These are phyloP conservation scores for Chaetomium sp. DNA, from an alignment of 2,329 filamentous ascomycete genomes.

Conservation along the genomic window DNA sequence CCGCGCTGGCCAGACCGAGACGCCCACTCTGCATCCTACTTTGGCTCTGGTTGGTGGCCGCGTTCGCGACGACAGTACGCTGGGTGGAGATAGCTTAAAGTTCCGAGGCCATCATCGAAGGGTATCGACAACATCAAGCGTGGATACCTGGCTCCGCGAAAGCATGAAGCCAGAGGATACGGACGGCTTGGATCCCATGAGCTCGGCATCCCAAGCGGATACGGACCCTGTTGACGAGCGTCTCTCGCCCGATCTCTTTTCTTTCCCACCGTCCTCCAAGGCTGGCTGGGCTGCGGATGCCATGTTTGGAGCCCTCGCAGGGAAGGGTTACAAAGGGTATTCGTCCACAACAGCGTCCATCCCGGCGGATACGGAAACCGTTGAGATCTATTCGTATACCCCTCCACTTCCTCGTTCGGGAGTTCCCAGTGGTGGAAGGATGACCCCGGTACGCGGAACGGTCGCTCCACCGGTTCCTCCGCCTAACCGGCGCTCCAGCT, in stretches of 20 bases:
- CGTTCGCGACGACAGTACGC: conserved; percentile 36
- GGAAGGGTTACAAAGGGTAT: conserved; percentile 27
- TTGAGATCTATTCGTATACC: conserved; percentile 43
- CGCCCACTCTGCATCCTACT: conserved; percentile 25
- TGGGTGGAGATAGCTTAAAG: conserved; percentile 36
- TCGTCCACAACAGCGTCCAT: conserved; percentile 23
- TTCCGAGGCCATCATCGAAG: conserved; percentile 37
- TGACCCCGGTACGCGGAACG: conserved; percentile 23
- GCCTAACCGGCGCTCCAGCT: conserved; percentile 47
- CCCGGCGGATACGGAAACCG: conserved; percentile 34
- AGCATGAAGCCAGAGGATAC: conserved; percentile 38
- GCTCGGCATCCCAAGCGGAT: conserved; percentile 22
- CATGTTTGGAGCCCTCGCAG: conserved; percentile 40
- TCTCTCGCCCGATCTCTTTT: conserved; percentile 48
- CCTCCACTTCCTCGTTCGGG: conserved; percentile 33
- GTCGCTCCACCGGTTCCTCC: conserved; percentile 33
- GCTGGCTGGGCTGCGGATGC: conserved; percentile 41
- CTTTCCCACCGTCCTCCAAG: conserved; percentile 39
- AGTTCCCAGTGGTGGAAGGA: conserved; percentile 26
- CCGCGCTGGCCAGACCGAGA: not conserved
- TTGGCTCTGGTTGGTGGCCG: conserved; percentile 3
- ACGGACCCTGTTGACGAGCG: conserved; percentile 19
- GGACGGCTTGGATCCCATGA: conserved; percentile 19
- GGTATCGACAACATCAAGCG: conserved; percentile 41
- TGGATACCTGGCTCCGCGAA: conserved; percentile 54